Conservation (phyloP, 2,329 filamentous ascomycete species). For the Epichloe typhina region DNA sequence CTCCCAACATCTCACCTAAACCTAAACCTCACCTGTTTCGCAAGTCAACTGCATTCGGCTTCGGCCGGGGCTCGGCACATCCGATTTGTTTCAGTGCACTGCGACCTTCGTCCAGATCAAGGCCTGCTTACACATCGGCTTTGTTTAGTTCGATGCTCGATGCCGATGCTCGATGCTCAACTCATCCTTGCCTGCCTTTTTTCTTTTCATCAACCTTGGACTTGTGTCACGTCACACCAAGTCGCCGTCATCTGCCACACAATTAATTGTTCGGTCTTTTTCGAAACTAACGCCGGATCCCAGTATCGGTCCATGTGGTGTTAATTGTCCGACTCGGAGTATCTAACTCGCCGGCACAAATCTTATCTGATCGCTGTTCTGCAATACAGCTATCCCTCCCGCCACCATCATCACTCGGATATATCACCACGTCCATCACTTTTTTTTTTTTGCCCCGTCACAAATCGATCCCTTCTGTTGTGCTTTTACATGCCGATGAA, state of each 20-base stretch:
- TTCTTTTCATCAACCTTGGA: background rate
- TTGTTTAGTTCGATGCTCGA: background rate
- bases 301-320: background rate
- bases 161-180: too few species aligned
- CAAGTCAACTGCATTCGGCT: conserved; percentile 4
- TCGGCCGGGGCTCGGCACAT: conserved; percentile 4
- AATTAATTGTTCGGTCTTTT: background rate
- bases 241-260: background rate
- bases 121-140: background rate
- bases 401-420: background rate
- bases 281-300: background rate
- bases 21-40: background rate
- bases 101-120: background rate
- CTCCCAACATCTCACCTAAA: conserved; percentile 4
- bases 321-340: background rate
- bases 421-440: background rate
- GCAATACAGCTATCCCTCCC: background rate
- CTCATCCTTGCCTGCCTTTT: background rate
- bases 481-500: conserved; percentile 16
- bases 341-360: background rate
- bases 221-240: background rate
- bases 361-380: conserved; percentile 4
- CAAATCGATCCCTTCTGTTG: background rate
- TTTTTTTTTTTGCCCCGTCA: background rate
- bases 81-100: conserved; percentile 4